Percentiles rank a stretch among this genome's conserved stretches.
Conservation (phyloP, 2,329 filamentous ascomycete genomes). For the Diaporthe citriasiana region DNA sequence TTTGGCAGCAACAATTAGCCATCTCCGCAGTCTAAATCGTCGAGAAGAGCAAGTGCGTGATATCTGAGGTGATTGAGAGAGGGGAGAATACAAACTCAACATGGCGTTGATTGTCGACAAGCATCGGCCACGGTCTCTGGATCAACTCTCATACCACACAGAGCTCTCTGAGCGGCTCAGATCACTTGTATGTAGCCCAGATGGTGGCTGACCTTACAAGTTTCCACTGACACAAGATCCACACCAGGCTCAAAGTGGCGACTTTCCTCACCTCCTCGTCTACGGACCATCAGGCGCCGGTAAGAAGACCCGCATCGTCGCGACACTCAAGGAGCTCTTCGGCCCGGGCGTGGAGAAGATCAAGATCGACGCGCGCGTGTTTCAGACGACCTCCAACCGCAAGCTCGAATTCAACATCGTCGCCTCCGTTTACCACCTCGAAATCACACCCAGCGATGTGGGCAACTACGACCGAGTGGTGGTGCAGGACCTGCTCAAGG, state of each 20-base stretch:
- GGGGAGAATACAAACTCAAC: conserved; percentile 43
- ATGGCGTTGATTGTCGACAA: conserved; percentile 82
- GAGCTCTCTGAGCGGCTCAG: conserved; percentile 89
- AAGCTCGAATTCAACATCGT: conserved; percentile 99
- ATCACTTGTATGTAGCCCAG: conserved; percentile 76
- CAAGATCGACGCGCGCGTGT: conserved; percentile 97
- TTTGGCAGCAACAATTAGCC: not conserved
- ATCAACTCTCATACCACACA: conserved; percentile 86
- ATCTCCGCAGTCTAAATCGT: not conserved
- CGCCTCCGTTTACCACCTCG: conserved; percentile 95
- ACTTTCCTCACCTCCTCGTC: conserved; percentile 97
- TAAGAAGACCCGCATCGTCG: conserved; percentile 97
- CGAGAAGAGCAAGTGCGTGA: not conserved
- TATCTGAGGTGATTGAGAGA: conserved; percentile 26
- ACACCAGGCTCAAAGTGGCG: conserved; percentile 90
- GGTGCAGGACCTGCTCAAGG: conserved; percentile 94
- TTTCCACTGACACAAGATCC: conserved; percentile 35
- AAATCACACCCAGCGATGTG: conserved; percentile 97
- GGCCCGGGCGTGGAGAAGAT: conserved; percentile 99
- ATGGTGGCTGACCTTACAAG: not conserved
- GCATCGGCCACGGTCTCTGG: conserved; percentile 80
- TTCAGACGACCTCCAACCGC: conserved; percentile 94
- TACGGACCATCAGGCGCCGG: conserved; percentile 97
- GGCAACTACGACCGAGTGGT: conserved; percentile 97
- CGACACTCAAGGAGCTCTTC: conserved; percentile 94